Conservation (phyloP, 257 asterid species). For the Leonotis leonurus region DNA sequence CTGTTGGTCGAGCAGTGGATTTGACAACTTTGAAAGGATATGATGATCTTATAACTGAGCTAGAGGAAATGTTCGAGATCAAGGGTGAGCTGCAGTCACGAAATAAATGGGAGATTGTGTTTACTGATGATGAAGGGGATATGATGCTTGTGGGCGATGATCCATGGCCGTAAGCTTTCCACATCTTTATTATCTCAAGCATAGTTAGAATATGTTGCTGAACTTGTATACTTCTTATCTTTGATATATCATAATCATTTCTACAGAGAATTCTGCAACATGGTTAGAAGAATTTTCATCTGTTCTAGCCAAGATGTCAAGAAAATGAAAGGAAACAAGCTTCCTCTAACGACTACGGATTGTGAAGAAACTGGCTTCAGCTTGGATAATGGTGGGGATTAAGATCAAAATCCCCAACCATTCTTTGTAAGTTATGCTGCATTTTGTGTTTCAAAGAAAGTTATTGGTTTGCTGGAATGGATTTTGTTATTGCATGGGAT, state of each 20-base stretch:
- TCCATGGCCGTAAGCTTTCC: slow-evolving; percentile 89
- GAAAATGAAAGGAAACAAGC: slow-evolving; percentile 59
- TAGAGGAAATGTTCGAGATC: slow-evolving; percentile 82
- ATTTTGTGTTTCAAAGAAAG: background rate
- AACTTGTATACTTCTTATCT: background rate
- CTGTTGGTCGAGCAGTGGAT: slow-evolving; percentile 94
- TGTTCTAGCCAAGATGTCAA: slow-evolving; percentile 71
- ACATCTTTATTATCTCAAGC: background rate
- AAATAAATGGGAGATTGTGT: slow-evolving; percentile 76
- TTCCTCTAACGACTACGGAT: slow-evolving; percentile 36
- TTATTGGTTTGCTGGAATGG: no score
- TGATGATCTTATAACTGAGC: slow-evolving; percentile 59
- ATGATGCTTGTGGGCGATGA: slow-evolving; percentile 94
- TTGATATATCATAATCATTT: slow-evolving; percentile 4
- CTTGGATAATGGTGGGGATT: slow-evolving; percentile 27
- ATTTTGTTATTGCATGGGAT: background rate
- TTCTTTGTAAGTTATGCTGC: background rate
- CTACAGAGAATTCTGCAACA: slow-evolving; percentile 71
- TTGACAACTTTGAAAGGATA: slow-evolving; percentile 66
- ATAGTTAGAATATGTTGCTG: background rate
- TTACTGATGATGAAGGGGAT: slow-evolving; percentile 92
- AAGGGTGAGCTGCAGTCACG: slow-evolving; percentile 66
- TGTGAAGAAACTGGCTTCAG: slow-evolving; percentile 27
- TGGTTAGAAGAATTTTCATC: slow-evolving; percentile 70
- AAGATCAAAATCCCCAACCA: background rate